Base-by-base conservation (phyloP, 306 rosid species). In the Medicago arabica region DNA sequence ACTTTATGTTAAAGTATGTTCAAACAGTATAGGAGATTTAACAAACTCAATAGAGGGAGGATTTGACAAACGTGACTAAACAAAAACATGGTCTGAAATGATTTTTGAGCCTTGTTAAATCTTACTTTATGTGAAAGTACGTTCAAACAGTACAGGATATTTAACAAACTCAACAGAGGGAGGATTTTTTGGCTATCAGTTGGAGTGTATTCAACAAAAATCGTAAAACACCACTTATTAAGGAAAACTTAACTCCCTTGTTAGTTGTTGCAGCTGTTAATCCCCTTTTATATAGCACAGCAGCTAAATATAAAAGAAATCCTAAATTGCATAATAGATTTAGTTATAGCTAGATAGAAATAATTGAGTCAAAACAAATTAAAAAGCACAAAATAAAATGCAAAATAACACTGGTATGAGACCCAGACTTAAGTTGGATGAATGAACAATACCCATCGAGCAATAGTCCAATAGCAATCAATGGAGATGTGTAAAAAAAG, bases 31-130 rank as follows among this genome's bases (percentile, higher is more conserved):
- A 59, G 18, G 17, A 59, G 65, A 59, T 53, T 25, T 25, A 59
- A 16, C 6, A 59, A 59, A 23, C 11, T 25, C 40, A 59, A 25
- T 59, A 13, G 40, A 59, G 18, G 65, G 6, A n/a, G n/a, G n/a
- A n/a, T n/a, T 69, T 34, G 47, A 38, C 62, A 39, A 19, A 31
- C 34, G 21, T 54, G 78, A 46, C 10, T 69, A 7, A 23, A 62
- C 60, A 59, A 44, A 43, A 54, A 19, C 14, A 18, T 7, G 19
- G 40, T 25, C 53, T 34, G 28, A 21, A 83, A 47, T 74, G 13
- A 17, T 19, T 72, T 60, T 54, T 34, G 63, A 36, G 47, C 14
- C 78, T 46, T 58, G 64, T 58, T 58, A 58, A 11, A 58, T 58
- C 39, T 1, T 23, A 23, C 57, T 16, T n/a, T 50, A 0, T 4